These are phyloP conservation scores for Penicilliopsis zonata DNA, from an alignment of 495 filamentous ascomycete genomes.

Conservation along the genomic window DNA sequence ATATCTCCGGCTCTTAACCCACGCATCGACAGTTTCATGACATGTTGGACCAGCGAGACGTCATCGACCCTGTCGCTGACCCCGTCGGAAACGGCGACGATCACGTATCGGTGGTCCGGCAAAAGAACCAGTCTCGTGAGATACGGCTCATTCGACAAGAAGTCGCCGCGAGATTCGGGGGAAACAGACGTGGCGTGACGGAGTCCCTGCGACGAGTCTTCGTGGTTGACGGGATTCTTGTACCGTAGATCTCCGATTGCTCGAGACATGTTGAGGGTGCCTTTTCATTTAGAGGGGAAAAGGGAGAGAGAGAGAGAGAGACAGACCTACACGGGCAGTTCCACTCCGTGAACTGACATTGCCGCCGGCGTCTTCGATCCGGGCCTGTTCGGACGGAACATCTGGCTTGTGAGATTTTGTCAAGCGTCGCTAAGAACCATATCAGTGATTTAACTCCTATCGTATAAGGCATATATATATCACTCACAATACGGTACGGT, in stretches of 20 bases:
- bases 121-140: slow-evolving; percentile 12
- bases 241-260: slow-evolving; percentile 31
- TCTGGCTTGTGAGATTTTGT: slow-evolving; percentile 26
- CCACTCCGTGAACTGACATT: slow-evolving; percentile 14
- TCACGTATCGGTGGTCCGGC: slow-evolving; percentile 16
- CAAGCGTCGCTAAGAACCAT: slow-evolving; percentile 23
- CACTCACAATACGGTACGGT: slow-evolving; percentile 17
- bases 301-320: slow-evolving; percentile 1
- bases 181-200: slow-evolving; percentile 2
- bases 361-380: slow-evolving; percentile 27
- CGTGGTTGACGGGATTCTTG: slow-evolving; percentile 26
- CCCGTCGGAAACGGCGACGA: slow-evolving; percentile 21
- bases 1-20: slow-evolving; percentile 20
- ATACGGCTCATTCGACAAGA: slow-evolving; percentile 23
- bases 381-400: slow-evolving; percentile 15
- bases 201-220: slow-evolving; percentile 3
- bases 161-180: slow-evolving; percentile 13
- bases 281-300: slow-evolving; percentile 8
- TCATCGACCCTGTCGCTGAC: slow-evolving; percentile 20
- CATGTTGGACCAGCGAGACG: slow-evolving; percentile 16
- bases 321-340: slow-evolving; percentile 17
- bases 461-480: slow-evolving; percentile 1
- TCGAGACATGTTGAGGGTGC: slow-evolving; percentile 31
- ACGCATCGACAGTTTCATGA: slow-evolving; percentile 20
- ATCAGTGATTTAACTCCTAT: slow-evolving; percentile 1